These are phyloP conservation scores for Peribolospora baueri DNA, from an alignment of 768 basidiomycete species.

Conservation along the genomic window DNA sequence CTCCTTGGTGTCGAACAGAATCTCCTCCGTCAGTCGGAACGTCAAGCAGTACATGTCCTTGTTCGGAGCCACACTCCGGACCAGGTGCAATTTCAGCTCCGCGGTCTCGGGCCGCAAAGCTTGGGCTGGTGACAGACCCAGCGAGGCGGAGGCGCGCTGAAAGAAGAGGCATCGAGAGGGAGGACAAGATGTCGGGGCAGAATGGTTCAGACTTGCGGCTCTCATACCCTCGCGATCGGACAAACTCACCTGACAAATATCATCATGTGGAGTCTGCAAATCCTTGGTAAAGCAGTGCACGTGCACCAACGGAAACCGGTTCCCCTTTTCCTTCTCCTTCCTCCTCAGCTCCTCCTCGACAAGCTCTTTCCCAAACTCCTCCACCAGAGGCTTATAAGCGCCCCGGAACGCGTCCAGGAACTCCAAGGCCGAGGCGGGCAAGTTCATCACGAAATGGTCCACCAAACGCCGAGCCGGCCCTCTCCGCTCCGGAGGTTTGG, in stretches of 20 bases:
- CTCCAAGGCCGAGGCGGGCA: constrained; percentile 70
- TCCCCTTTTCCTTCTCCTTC: constrained; percentile 28
- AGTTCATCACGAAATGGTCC: constrained; percentile 88
- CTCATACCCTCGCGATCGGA: neutral
- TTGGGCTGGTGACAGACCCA: neutral
- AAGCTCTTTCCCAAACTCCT: constrained; percentile 12
- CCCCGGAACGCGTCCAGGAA: constrained; percentile 79
- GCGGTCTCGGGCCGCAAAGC: constrained; percentile 20
- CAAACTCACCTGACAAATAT: constrained; percentile 51
- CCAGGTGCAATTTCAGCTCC: constrained; percentile 34
- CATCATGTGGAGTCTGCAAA: constrained; percentile 40
- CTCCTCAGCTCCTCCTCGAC: constrained; percentile 16
- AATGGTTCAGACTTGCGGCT: neutral
- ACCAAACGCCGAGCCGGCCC: constrained; percentile 31
- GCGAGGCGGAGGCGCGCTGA: constrained; percentile 7
- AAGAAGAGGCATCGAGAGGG: no score
- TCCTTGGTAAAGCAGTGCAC: constrained; percentile 91
- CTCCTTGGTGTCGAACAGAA: constrained; percentile 17
- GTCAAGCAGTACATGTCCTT: constrained; percentile 97
- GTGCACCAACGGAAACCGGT: constrained; percentile 64
- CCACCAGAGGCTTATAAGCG: constrained; percentile 26
- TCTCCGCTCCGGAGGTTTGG: neutral
- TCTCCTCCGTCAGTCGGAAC: constrained; percentile 40
- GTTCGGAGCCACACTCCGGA: constrained; percentile 78
- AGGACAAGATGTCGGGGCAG: no score